Conservation (phyloP, 2,329 filamentous ascomycete species). For the Achaetomium macrosporum region DNA sequence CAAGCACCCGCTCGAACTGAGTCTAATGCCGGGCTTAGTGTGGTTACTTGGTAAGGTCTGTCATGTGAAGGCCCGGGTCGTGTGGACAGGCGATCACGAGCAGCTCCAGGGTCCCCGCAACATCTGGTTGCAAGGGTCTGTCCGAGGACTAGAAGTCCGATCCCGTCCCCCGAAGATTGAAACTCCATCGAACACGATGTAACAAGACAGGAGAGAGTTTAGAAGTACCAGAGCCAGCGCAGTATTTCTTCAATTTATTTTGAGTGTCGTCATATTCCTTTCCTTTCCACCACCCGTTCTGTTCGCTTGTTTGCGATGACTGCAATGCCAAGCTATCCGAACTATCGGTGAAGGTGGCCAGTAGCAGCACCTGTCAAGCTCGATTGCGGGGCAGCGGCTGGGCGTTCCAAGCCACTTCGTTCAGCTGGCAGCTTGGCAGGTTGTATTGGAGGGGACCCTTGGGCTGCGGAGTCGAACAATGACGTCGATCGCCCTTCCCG, state of each 20-base stretch:
- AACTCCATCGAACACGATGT: too few relatives aligned
- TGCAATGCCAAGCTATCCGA: too few relatives aligned
- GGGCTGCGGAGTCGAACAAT: conserved; percentile 5
- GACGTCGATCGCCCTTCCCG: conserved; percentile 16
- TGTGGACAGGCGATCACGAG: conserved; percentile 4
- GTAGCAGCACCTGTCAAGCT: background rate
- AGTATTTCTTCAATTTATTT: too few relatives aligned
- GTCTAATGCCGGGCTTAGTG: background rate
- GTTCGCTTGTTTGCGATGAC: too few relatives aligned
- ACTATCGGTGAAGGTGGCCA: too few relatives aligned
- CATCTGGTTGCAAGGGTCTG: too few relatives aligned
- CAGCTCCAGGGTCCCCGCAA: background rate
- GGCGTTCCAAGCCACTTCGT: background rate
- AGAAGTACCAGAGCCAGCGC: too few relatives aligned
- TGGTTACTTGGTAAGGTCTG: background rate
- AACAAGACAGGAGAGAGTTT: too few relatives aligned
- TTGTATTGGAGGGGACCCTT: background rate
- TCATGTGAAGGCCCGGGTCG: conserved; percentile 6
- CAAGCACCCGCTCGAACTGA: background rate
- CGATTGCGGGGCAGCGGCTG: background rate
- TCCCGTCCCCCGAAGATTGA: too few relatives aligned
- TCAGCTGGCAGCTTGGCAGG: conserved; percentile 9
- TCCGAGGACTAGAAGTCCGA: too few relatives aligned
- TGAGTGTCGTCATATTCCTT: too few relatives aligned
- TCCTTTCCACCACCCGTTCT: too few relatives aligned